A percentile compares a stretch with the other conserved stretches of the same genome.
phyloP scores from a whole-genome alignment of 192 early-diverging fungal species.

The Backusella sp. region DNA sequence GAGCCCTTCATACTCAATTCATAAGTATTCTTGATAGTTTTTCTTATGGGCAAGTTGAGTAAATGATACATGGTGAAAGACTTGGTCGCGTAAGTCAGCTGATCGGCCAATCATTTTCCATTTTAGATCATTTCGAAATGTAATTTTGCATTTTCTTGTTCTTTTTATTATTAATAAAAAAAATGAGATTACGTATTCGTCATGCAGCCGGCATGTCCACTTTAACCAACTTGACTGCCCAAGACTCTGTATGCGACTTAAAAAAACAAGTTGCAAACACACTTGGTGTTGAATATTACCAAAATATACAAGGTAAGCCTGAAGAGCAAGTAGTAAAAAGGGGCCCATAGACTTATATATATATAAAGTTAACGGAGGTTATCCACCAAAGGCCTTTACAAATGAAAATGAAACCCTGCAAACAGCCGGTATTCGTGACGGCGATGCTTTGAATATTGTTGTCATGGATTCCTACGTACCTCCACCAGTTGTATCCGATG shows the following conservation, averaged over 20 bases:
- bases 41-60: too few relatives aligned
- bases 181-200: constrained; percentile 47
- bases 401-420: constrained; percentile 18
- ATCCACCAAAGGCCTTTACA: constrained; percentile 42
- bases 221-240: constrained; percentile 19
- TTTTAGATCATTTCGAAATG: neutral
- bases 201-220: constrained; percentile 42
- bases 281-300: neutral
- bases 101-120: too few relatives aligned
- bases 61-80: too few relatives aligned
- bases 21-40: too few relatives aligned
- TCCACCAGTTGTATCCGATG: neutral
- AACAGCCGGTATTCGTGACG: constrained; percentile 36
- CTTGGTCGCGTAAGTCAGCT: too few relatives aligned
- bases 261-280: constrained; percentile 6
- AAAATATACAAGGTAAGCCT: constrained; percentile 11
- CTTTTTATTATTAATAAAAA: neutral
- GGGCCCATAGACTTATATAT: neutral
- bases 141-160: neutral
- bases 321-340: too few relatives aligned
- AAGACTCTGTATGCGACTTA: constrained; percentile 30
- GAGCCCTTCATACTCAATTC: too few relatives aligned
- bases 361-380: constrained; percentile 37
- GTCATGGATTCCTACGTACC: neutral
- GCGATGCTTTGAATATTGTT: constrained; percentile 38